A percentile compares a stretch with the other conserved stretches of the same genome.
These are phyloP conservation scores for Prunus yedoensis DNA, from an alignment of 331 rosid genomes.

Conservation along the genomic window DNA sequence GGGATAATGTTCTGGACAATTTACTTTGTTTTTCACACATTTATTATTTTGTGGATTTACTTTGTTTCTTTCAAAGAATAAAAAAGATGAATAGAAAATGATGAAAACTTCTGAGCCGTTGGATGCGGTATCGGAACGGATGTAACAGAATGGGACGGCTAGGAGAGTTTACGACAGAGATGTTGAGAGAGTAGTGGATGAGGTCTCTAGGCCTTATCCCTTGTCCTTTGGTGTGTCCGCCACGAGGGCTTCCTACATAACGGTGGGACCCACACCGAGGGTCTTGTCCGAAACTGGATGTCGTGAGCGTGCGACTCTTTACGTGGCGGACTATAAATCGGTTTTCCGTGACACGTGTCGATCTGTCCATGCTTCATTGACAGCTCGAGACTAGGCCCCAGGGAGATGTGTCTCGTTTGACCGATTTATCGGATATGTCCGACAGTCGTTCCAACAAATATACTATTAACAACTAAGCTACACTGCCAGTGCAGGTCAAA, in stretches of 20 bases:
- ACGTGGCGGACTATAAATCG: neutral
- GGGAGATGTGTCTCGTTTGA: conserved; percentile 30
- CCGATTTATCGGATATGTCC: conserved; percentile 25
- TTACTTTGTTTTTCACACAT: conserved; percentile 21
- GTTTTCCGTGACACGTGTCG: conserved; percentile 5
- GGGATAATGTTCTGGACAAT: conserved; percentile 27
- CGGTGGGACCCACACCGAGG: conserved; percentile 36
- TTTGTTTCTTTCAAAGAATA: conserved; percentile 18
- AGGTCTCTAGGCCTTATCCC: conserved; percentile 32
- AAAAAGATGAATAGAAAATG: neutral
- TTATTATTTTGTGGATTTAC: neutral
- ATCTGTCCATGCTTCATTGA: neutral
- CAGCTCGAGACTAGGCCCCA: conserved; percentile 1
- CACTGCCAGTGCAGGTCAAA: too few species aligned
- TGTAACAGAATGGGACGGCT: neutral
- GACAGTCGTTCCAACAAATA: neutral
- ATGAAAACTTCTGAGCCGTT: neutral
- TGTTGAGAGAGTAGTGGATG: neutral
- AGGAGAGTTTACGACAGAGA: neutral
- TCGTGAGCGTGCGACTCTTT: neutral
- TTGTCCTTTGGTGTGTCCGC: conserved; percentile 41
- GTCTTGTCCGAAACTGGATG: conserved; percentile 33
- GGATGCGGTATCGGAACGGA: neutral
- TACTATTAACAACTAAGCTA: neutral
- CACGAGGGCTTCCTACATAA: conserved; percentile 29